Conservation (phyloP, 495 filamentous ascomycete species). For the Friedmanniomyces endolithicus region DNA sequence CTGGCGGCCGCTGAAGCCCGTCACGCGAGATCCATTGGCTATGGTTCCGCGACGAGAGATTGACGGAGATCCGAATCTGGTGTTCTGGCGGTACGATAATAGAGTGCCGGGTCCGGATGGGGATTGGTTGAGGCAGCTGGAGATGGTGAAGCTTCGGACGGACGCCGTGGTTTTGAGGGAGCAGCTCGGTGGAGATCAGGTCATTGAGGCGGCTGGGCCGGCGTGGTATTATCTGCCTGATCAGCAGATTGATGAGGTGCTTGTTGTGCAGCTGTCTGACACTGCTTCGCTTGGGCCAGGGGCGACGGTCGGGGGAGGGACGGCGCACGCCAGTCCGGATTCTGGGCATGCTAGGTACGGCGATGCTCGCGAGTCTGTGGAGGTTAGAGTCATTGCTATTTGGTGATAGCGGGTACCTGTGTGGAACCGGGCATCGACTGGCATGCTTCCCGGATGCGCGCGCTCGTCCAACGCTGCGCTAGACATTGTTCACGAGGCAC, state of each 20-base stretch:
- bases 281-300: not conserved
- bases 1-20: not conserved
- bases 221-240: not conserved
- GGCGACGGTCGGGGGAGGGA: not conserved
- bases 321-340: not conserved
- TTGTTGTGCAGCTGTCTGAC: not conserved
- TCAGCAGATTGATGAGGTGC: not conserved
- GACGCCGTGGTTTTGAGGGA: not conserved
- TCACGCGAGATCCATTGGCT: not conserved
- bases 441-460: too few relatives aligned
- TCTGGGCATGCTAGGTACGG: not conserved
- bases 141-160: not conserved
- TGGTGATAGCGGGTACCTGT: not conserved
- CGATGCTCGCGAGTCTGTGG: not conserved
- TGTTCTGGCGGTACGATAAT: not conserved
- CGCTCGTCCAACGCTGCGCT: too few relatives aligned
- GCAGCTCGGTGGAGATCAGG: not conserved
- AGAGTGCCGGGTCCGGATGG: not conserved
- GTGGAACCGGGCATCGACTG: too few relatives aligned
- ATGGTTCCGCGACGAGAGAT: not conserved
- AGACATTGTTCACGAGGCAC: too few relatives aligned
- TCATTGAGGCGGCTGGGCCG: not conserved
- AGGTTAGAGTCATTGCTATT: not conserved
- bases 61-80: not conserved
- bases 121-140: not conserved